Evolutionary conservation across 805 yeast species (phyloP), one percentile per base, ranked within the genome.

Genomic region (Hanseniaspora vineae): DNA sequence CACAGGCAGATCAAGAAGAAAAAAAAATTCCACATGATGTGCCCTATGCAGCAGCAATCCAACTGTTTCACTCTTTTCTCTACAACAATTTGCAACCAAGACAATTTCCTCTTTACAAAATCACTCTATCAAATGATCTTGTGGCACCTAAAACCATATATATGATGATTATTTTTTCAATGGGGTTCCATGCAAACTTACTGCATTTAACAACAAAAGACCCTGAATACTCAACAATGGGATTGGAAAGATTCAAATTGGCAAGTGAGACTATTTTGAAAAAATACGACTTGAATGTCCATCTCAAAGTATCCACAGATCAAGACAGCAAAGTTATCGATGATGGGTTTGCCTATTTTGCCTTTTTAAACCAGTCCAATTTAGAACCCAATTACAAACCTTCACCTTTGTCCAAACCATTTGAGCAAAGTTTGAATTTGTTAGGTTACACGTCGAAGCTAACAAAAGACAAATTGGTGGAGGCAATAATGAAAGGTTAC

Each of bases 111-210:
- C 49, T 68, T 14, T 68, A 67, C 45, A 53, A 52, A 35, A 66
- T 59, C 0, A 42, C 40, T 0, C 60, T 67, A 35, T 70, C 2
- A 52, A 57, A 42, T 58, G 58, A 2, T 45, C 44, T 5, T 49
- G 50, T 1, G 17, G 2, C n/a, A 37, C 40, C 40, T 9, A 37
- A 17, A 37, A n/a, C 40, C 6, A 44, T 61, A 5, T 50, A 58
- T 2, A 66, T 80, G 57, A 50, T 75, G 15, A 85, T 85, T 2
- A 94, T 88, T 10, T 70, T 78, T 0, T 84, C 95, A 0, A 80
- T 95, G 85, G 94, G 82, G 0, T 76, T 87, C 52, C 97, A 89
- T 63, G 87, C 96, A 2, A 76, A 88, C 3, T 63, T 89, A 45
- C 88, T 89, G 1, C 31, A 19, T 20, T 89, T 89, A 31, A 82